Conservation (phyloP, 2,329 filamentous ascomycete species). For the Neonectria magnoliae region DNA sequence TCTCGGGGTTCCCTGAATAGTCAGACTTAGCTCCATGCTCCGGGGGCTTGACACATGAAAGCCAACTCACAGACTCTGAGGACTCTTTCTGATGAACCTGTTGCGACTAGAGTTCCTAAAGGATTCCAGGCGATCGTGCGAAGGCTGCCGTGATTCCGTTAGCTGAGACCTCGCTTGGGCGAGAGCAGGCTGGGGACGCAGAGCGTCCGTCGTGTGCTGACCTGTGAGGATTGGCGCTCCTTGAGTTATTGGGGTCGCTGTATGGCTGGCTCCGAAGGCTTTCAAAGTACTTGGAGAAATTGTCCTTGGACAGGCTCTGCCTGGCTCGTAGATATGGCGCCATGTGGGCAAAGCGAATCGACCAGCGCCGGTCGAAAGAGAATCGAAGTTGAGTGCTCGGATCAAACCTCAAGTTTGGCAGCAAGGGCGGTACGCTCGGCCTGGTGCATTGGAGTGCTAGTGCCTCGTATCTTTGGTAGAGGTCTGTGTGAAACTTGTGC, state of each 20-base stretch:
- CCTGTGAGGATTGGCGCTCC: conserved; percentile 66
- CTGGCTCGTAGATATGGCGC: conserved; percentile 56
- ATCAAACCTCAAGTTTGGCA: not conserved
- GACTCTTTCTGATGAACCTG: conserved; percentile 76
- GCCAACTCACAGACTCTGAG: conserved; percentile 74
- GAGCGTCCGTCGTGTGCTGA: conserved; percentile 51
- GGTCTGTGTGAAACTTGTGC: conserved; percentile 12
- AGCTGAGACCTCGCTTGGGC: conserved; percentile 14
- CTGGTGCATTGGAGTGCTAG: not conserved
- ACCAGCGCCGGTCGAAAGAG: not conserved
- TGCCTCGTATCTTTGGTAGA: not conserved
- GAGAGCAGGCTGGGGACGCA: conserved; percentile 4
- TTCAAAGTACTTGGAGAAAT: conserved; percentile 73
- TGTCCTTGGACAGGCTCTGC: conserved; percentile 73
- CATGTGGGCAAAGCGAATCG: conserved; percentile 43
- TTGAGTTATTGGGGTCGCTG: conserved; percentile 66
- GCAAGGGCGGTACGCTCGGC: not conserved
- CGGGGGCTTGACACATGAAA: not conserved
- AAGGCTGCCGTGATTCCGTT: conserved; percentile 59
- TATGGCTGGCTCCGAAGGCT: conserved; percentile 78
- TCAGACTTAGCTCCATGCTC: conserved; percentile 1
- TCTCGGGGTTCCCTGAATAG: conserved; percentile 76
- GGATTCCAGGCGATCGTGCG: conserved; percentile 91
- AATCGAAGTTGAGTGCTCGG: not conserved
- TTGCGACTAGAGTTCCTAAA: conserved; percentile 83